Conservation (phyloP, 2,329 filamentous ascomycete genomes). For the Phialophora tarda region DNA sequence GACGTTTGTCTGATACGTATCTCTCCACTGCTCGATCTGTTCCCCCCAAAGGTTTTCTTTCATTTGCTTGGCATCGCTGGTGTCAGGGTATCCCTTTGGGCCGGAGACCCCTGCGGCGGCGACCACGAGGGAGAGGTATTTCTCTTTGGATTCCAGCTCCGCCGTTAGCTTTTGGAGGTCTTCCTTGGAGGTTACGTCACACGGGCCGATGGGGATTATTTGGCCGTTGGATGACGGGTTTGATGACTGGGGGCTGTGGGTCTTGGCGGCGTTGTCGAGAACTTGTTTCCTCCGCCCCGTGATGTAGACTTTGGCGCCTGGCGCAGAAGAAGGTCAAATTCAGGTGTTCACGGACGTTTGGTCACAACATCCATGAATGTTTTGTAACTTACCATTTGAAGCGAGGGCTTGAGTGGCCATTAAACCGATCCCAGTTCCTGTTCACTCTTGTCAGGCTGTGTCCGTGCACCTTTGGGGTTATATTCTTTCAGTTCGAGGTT, state of each 20-base stretch:
- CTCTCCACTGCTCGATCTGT: slow-evolving; percentile 68
- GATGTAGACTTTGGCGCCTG: slow-evolving; percentile 45
- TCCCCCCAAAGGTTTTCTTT: slow-evolving; percentile 68
- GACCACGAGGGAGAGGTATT: slow-evolving; percentile 69
- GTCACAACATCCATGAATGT: not conserved
- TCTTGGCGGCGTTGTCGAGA: slow-evolving; percentile 50
- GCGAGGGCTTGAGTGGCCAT: slow-evolving; percentile 43
- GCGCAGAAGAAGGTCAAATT: not conserved
- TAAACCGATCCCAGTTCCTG: slow-evolving; percentile 42
- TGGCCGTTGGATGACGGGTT: slow-evolving; percentile 49
- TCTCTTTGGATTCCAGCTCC: slow-evolving; percentile 63
- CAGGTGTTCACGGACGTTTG: not conserved
- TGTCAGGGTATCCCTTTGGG: slow-evolving; percentile 63
- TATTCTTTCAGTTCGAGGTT: slow-evolving; percentile 1
- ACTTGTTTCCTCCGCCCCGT: slow-evolving; percentile 42
- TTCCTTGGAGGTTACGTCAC: slow-evolving; percentile 66
- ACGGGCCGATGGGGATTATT: slow-evolving; percentile 61
- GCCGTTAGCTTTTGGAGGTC: slow-evolving; percentile 62
- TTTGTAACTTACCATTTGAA: slow-evolving; percentile 39
- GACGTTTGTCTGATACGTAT: slow-evolving; percentile 73
- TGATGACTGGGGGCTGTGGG: slow-evolving; percentile 42
- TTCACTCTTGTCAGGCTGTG: not conserved
- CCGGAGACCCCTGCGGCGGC: slow-evolving; percentile 71
- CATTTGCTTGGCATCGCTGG: slow-evolving; percentile 58
- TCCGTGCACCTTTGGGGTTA: not conserved